Base-by-base conservation (phyloP, 2,329 filamentous ascomycete genomes). In the Myrmaecium sp. region DNA sequence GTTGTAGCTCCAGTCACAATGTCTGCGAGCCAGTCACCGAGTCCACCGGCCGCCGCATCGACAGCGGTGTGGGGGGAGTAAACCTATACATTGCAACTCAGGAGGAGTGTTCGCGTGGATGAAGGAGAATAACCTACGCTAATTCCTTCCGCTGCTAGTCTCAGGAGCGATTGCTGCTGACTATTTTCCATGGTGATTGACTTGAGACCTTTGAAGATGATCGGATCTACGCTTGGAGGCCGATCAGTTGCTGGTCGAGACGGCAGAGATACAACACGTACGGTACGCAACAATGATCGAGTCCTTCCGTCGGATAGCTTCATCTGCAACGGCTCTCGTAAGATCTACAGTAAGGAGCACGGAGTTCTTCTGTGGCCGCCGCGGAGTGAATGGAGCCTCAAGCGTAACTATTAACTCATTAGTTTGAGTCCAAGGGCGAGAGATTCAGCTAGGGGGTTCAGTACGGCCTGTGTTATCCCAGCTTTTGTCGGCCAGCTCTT, bases 41-140 rank as follows among this genome's bases (percentile, higher is more conserved):
- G 69, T 4, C 89, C 89, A 11, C 74, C 70, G 1, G 73, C 69
- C 1, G 80, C 80, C 20, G 82, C 82, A 52, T 98, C 89, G 22
- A 95, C 71, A 9, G 89, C 86, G 1, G 89, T 98, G 55, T 98
- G 89, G 1, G 89, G 89, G 37, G 77, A 83, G 60, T 95, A 98
- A 30, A 98, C 52, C 52, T 54, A 21, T 23, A 13, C 12, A 18
- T 21, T 24, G 11, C 15, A 4, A 14, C 6, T 11, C 12, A 14
- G 18, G 9, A 14, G 12, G 7, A 12, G 9, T 17, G 5, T 2
- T 18, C 10, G 10, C 16, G 20, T 6, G 12, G 5, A 22, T 21
- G 13, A 13, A 8, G 4, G n/a, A 12, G 10, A n/a, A 4, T 21
- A 3, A 30, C 35, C 8, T 41, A 48, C 83, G 36, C 83, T 91